Base-by-base conservation (phyloP, 2,329 filamentous ascomycete species). In the Epichloe typhina region DNA sequence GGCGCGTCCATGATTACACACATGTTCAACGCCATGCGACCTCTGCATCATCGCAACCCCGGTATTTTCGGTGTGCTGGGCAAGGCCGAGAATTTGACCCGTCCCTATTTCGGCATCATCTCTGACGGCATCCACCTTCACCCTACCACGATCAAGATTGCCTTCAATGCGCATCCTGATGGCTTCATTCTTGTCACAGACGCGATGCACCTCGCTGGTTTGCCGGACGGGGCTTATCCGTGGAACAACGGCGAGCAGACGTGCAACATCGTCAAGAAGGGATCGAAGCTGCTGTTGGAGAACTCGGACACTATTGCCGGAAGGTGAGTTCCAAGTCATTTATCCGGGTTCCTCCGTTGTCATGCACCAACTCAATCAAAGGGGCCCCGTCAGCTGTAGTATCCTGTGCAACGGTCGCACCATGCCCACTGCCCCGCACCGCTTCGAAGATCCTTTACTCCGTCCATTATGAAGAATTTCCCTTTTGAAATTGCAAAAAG, bases 11-110 rank as follows among this genome's bases (percentile, higher is more conserved):
- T 94, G 87, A 86, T 95, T 57, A 95, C 89, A 0, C 89, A 95
- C 62, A 75, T 95, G 1, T 95, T 95, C 78, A 95, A 95, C 64
- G 89, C 89, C 26, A 95, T 95, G 89, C 78, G 83, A 1, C 88
- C 88, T 13, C 79, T 95, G 47, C 87, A 93, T 65, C 88, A 96
- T 72, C 84, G 90, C 52, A 89, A 95, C 66, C 89, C 90, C 0
- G 89, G 89, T 38, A 82, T 95, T 58, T 95, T 95, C 63, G 90
- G 90, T 31, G 80, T 94, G 0, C 71, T 96, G 13, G 88, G 89
- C 53, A 77, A 78, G 54, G 76, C 76, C 8, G 77, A 83, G 59
- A 73, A 66, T 54, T 61, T 71, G 50, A 64, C 69, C 12, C 74
- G 83, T 48, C 89, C 89, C 0, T 95, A 78, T 66, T 96, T 91